Conservation (phyloP, 1,139 yeast genomes). For the Debaryomycetaceae sp. region DNA sequence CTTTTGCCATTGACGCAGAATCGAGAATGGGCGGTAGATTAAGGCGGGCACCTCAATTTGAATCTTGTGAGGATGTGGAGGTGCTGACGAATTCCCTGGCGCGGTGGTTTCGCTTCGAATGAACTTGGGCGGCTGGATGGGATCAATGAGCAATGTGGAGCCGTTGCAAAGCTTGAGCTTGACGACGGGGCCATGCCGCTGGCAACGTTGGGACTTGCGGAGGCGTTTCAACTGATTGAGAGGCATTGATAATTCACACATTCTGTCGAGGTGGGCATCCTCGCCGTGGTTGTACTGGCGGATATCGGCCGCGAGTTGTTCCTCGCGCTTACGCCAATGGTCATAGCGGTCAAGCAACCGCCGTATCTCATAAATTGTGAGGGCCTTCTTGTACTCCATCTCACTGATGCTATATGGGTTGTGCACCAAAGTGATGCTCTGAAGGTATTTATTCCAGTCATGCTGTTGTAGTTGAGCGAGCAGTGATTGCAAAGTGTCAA, state of each 20-base stretch:
- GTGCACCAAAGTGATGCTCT: conserved; percentile 49
- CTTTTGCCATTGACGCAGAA: conserved; percentile 8
- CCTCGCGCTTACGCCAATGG: conserved; percentile 36
- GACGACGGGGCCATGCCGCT: conserved; percentile 21
- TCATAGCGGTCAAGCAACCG: conserved; percentile 45
- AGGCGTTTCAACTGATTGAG: conserved; percentile 16
- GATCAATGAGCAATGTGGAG: conserved; percentile 26
- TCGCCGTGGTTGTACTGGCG: conserved; percentile 16
- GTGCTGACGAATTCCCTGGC: background rate
- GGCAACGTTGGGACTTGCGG: conserved; percentile 18
- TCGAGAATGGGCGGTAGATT: conserved; percentile 5
- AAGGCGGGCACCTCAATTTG: conserved; percentile 4
- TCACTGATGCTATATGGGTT: conserved; percentile 46
- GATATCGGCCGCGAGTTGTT: conserved; percentile 22
- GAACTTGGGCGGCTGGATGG: conserved; percentile 25
- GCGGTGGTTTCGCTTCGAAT: conserved; percentile 7
- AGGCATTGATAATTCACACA: conserved; percentile 21
- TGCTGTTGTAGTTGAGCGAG: conserved; percentile 42
- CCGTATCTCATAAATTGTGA: conserved; percentile 50
- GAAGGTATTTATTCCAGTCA: conserved; percentile 54
- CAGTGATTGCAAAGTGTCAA: conserved; percentile 46
- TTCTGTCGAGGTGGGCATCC: conserved; percentile 9
- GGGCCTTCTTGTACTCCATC: conserved; percentile 41
- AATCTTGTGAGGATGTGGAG: background rate
- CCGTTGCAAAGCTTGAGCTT: conserved; percentile 27